Evolutionary conservation across 2,329 filamentous ascomycete genomes (phyloP).

Genomic region (Stachybotrys chlorohalonatus): DNA sequence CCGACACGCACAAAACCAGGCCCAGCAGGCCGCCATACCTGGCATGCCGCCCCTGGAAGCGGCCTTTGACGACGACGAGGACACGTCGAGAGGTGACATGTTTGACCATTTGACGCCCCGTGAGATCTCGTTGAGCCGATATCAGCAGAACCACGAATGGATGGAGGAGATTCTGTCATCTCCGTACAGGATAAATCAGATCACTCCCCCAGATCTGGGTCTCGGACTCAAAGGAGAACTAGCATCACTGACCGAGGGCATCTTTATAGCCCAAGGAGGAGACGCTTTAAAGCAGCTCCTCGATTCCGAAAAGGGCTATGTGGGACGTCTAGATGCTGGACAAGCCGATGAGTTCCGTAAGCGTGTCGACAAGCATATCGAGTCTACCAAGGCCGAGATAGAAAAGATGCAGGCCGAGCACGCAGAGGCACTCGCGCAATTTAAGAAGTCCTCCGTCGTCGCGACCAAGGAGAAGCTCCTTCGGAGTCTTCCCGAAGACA

Average conservation of each 20-base stretch:
- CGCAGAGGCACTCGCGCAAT: constrained; percentile 61
- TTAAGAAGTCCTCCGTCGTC: constrained; percentile 62
- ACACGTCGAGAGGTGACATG: constrained; percentile 76
- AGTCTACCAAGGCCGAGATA: constrained; percentile 70
- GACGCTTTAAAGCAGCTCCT: constrained; percentile 34
- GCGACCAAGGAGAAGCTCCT: constrained; percentile 69
- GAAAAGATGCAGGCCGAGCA: constrained; percentile 77
- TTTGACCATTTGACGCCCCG: constrained; percentile 84
- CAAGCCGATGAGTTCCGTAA: constrained; percentile 78
- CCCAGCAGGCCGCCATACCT: constrained; percentile 26
- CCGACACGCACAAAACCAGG: constrained; percentile 33
- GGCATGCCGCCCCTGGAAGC: constrained; percentile 30
- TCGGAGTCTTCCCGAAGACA: constrained; percentile 53
- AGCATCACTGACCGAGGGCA: constrained; percentile 70
- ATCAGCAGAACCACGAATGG: constrained; percentile 95
- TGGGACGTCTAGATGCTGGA: constrained; percentile 57
- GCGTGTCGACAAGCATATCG: constrained; percentile 63
- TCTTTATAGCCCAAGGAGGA: constrained; percentile 60
- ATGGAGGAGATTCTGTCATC: constrained; percentile 96
- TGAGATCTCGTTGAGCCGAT: constrained; percentile 79
- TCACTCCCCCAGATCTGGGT: constrained; percentile 78
- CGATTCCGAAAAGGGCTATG: constrained; percentile 46
- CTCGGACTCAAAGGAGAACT: constrained; percentile 79
- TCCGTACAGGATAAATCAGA: constrained; percentile 76
- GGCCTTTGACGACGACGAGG: constrained; percentile 77